Percentiles rank a stretch among this genome's conserved stretches.
Evolutionary conservation across 1,284 basidiomycete species (phyloP).

Genomic region (Sporisorium sorghi): DNA sequence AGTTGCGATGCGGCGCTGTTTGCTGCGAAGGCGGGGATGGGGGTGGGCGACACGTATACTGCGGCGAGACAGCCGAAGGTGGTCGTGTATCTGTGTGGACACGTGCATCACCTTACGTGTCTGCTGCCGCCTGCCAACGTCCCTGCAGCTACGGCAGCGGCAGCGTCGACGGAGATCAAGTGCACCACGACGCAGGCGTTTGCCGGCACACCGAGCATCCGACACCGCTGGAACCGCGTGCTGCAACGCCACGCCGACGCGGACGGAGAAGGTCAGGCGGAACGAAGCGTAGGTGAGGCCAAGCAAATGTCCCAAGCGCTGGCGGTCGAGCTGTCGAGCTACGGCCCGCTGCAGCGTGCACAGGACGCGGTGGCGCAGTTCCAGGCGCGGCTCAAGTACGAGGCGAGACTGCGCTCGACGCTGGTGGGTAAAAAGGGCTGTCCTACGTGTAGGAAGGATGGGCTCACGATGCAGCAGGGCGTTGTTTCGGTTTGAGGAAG

Average conservation of each 20-base stretch:
- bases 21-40: constrained; percentile 4
- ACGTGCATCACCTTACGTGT: constrained; percentile 61
- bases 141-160: constrained; percentile 8
- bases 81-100: constrained; percentile 64
- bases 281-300: not conserved
- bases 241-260: not conserved
- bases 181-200: constrained; percentile 45
- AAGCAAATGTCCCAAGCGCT: constrained; percentile 8
- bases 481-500: not conserved
- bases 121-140: constrained; percentile 33
- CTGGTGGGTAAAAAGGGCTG: constrained; percentile 35
- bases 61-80: constrained; percentile 22
- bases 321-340: constrained; percentile 21
- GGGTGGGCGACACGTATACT: constrained; percentile 14
- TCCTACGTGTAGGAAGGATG: constrained; percentile 36
- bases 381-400: constrained; percentile 41
- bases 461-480: constrained; percentile 9
- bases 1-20: constrained; percentile 49
- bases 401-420: constrained; percentile 39
- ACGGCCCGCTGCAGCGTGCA: constrained; percentile 37
- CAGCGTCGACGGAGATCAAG: constrained; percentile 9
- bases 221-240: constrained; percentile 28
- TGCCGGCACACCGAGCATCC: constrained; percentile 18
- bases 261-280: not conserved
- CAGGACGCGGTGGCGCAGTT: constrained; percentile 28